These are phyloP conservation scores for Candida adriatica DNA, from an alignment of 805 yeast species.

Conservation along the genomic window DNA sequence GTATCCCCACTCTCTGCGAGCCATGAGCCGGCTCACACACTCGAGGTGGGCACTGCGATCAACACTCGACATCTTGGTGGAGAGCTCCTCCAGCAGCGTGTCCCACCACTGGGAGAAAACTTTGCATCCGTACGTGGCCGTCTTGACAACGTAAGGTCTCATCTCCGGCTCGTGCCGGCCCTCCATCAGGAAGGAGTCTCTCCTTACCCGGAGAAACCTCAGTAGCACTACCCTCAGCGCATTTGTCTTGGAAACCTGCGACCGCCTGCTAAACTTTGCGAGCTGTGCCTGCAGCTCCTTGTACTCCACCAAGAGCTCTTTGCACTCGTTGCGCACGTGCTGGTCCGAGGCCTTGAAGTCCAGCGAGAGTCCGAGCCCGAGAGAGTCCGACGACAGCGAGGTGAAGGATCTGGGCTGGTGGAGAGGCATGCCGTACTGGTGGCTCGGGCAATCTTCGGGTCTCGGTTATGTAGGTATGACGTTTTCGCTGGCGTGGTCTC, in stretches of 20 bases:
- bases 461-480: too few relatives aligned
- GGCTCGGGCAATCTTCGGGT: too few relatives aligned
- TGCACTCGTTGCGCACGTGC: conserved; percentile 8
- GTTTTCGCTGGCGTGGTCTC: too few relatives aligned
- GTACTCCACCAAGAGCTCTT: conserved; percentile 11
- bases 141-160: conserved; percentile 5
- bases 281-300: conserved; percentile 11
- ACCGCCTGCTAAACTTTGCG: conserved; percentile 4
- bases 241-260: conserved; percentile 8
- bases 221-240: conserved; percentile 7
- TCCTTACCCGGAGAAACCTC: conserved; percentile 7
- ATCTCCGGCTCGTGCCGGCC: conserved; percentile 6
- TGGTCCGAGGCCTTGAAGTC: conserved; percentile 5
- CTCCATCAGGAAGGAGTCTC: conserved; percentile 4
- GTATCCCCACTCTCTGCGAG: conserved; percentile 11
- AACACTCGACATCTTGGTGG: conserved; percentile 5
- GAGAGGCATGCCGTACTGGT: too few relatives aligned
- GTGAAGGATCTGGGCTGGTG: too few relatives aligned
- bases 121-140: conserved; percentile 8
- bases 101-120: conserved; percentile 12
- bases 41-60: conserved; percentile 14
- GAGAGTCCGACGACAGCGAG: too few relatives aligned
- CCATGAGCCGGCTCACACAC: conserved; percentile 9
- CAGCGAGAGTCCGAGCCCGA: too few relatives aligned
- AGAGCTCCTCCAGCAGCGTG: conserved; percentile 6